Evolutionary conservation across 768 basidiomycete genomes (phyloP), one percentile per base, ranked within the genome.

Genomic region (Gymnopilus junonius): DNA sequence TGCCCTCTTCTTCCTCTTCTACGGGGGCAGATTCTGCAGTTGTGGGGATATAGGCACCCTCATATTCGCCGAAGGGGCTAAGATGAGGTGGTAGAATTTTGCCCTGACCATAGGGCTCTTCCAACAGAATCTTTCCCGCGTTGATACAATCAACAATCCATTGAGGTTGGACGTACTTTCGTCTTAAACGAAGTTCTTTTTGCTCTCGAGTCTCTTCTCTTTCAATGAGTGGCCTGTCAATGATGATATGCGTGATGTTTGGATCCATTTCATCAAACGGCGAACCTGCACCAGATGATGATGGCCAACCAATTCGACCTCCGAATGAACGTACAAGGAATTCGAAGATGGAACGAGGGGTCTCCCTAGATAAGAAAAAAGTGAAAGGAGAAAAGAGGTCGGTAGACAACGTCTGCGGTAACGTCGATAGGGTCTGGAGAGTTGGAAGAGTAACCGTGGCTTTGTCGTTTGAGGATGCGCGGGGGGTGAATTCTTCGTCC

Each of bases 81-180:
- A 99, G 75, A 79, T 99, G 97, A 27, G 97, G 95, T 2, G 97
- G 97, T 32, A 98, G 85, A 2, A 86, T 85, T 66, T 87, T 86
- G 2, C 95, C 97, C 71, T 95, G 95, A 23, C 81, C 83, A 73
- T 99, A 99, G 27, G 84, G 82, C 63, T 92, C 95, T 69, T 95
- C 93, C 0, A 94, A 83, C 29, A 98, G 82, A 62, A 97, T 84
- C 74, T 85, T 92, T 10, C 90, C 89, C 8, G 87, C 85, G 74
- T 99, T 99, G 73, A 97, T 88, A 74, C 93, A 97, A 74, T 99
- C 97, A 35, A 94, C 93, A 32, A 97, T 85, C 97, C 97, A 99
- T 75, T 99, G 97, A 11, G 97, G 97, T 75, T 99, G 97, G 17
- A 99, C 85, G 74, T 92, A 94, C 72, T 93, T 94, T 70, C 95